Evolutionary conservation across 192 early-diverging fungal species (phyloP).

Genomic region (Fimicolochytrium jonesii): DNA sequence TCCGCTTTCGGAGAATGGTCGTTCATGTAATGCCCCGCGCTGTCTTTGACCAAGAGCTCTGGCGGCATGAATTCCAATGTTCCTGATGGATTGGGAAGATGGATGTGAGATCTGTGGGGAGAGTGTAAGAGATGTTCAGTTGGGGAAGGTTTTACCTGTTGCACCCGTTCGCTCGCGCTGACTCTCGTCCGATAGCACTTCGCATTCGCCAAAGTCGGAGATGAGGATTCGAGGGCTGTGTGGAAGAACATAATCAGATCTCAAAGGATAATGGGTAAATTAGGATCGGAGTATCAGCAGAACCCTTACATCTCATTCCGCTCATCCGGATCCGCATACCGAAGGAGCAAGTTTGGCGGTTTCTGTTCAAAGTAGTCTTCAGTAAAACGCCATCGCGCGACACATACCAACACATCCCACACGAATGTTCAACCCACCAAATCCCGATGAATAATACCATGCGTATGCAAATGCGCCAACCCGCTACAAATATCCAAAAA

Average conservation of each 20-base stretch:
- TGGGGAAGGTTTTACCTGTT: constrained; percentile 86
- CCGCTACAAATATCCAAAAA: constrained; percentile 92
- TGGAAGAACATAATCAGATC: background rate
- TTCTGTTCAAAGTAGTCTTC: constrained; percentile 48
- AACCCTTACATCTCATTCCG: constrained; percentile 31
- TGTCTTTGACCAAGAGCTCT: constrained; percentile 50
- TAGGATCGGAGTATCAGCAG: background rate
- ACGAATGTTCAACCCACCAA: no score
- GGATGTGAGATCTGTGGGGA: no score
- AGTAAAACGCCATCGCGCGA: background rate
- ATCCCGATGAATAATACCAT: constrained; percentile 89
- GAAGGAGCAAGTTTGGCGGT: constrained; percentile 85
- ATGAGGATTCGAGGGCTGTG: constrained; percentile 74
- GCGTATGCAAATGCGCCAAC: constrained; percentile 79
- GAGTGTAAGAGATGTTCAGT: no score
- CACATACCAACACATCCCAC: no score
- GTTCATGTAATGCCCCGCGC: constrained; percentile 62
- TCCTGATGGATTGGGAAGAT: no score
- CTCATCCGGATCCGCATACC: constrained; percentile 53
- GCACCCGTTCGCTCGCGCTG: constrained; percentile 82
- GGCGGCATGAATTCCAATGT: constrained; percentile 86
- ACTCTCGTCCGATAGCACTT: constrained; percentile 62
- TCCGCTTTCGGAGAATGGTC: constrained; percentile 84
- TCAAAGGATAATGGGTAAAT: background rate
- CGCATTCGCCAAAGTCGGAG: constrained; percentile 98